Evolutionary conservation across 1,139 yeast species (phyloP).

Genomic region (Saccharomyces hybrid): DNA sequence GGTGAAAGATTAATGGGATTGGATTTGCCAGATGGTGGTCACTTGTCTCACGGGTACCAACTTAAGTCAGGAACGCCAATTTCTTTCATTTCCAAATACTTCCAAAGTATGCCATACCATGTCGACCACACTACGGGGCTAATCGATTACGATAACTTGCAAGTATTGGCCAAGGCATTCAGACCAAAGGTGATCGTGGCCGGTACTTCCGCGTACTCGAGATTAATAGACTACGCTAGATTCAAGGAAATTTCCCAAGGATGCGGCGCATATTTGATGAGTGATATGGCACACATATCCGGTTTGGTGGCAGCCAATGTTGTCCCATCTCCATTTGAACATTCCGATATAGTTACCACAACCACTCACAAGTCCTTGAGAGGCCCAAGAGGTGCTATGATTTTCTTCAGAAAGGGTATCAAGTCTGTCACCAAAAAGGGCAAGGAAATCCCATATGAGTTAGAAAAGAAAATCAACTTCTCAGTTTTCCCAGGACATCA

Average conservation of each 20-base stretch:
- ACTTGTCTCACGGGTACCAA: conserved; percentile 93
- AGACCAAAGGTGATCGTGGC: conserved; percentile 94
- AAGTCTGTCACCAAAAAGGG: conserved; percentile 80
- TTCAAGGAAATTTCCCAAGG: conserved; percentile 85
- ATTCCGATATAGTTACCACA: conserved; percentile 92
- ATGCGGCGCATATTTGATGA: conserved; percentile 85
- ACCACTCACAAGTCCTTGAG: conserved; percentile 95
- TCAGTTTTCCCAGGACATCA: conserved; percentile 98
- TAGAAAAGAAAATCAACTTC: conserved; percentile 85
- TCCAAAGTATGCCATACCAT: conserved; percentile 95
- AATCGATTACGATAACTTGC: conserved; percentile 85
- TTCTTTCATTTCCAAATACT: conserved; percentile 84
- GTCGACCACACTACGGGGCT: conserved; percentile 77
- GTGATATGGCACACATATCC: conserved; percentile 96
- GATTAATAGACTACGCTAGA: conserved; percentile 83
- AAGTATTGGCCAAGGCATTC: conserved; percentile 73
- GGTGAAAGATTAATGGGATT: conserved; percentile 95
- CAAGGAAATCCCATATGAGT: conserved; percentile 75
- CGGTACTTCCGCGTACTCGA: conserved; percentile 93
- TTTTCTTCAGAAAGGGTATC: conserved; percentile 88
- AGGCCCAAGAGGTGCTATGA: conserved; percentile 99
- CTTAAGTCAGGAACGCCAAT: conserved; percentile 73
- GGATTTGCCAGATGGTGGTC: conserved; percentile 96
- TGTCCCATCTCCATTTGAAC: conserved; percentile 86
- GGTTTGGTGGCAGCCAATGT: conserved; percentile 93